Evolutionary conservation across 768 basidiomycete genomes (phyloP), one percentile per base, ranked within the genome.

Genomic region (Sporobolomyces pararoseus): DNA sequence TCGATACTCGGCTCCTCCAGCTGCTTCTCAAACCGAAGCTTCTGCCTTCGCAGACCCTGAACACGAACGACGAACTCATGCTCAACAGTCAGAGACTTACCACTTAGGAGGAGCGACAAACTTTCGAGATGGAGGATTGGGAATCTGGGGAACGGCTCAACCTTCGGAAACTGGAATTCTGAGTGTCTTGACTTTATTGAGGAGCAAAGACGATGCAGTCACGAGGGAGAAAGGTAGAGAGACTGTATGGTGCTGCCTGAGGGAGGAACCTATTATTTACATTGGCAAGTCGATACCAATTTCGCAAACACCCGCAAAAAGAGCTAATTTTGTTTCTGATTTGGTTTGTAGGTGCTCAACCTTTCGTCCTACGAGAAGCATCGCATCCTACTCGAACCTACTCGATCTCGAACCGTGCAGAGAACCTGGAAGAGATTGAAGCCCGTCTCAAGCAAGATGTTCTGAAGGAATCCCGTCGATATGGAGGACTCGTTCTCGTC

Each of bases 41-140:
- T 42, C 39, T 13, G 34, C 23, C 9, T 34, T 64, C 49, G 53
- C 37, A 16, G 58, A 61, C 31, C 59, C 59, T 3, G 59, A 61
- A 49, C 58, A 64, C 27, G 52, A 63, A 32, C 68, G n/a, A 3
- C 54, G 53, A 5, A 64, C 63, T 19, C 63, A 51, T 31, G 59
- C 52, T 13, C 46, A 55, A 21, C 51, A 54, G 19, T 31, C 60
- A n/a, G 32, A 44, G 10, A 14, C 31, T 19, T 61, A 97, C 32
- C 91, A 89, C 66, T 84, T 99, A 13, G 88, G 92, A 77, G 95
- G 96, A 39, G 95, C 95, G 23, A 93, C 95, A 5, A 97, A 98
- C 80, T 97, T 98, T 78, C 83, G 96, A 73, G 86, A 89, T 17
- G 89, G 92, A 13, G 84, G 86, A 59, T 83, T 97, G 39, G 95